Conservation (phyloP, 1,284 basidiomycete species). For the Fomitiporia mediterranea region DNA sequence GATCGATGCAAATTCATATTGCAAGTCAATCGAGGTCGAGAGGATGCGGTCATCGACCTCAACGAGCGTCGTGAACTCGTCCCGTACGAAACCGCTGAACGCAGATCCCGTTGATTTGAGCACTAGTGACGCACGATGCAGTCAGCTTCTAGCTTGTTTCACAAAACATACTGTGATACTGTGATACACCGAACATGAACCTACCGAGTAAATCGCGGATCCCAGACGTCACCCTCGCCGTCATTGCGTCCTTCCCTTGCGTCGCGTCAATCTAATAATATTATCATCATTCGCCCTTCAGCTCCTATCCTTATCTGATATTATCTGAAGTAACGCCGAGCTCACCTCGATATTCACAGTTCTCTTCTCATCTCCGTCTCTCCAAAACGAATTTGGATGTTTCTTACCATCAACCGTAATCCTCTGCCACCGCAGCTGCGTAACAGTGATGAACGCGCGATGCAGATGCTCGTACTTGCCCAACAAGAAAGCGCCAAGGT, state of each 20-base stretch:
- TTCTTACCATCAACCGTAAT: slow-evolving; percentile 54
- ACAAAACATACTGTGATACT: not conserved
- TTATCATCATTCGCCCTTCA: not conserved
- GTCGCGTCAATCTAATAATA: slow-evolving; percentile 56
- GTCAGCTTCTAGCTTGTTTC: not conserved
- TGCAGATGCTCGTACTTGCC: slow-evolving; percentile 78
- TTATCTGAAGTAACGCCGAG: not conserved
- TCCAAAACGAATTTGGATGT: slow-evolving; percentile 81
- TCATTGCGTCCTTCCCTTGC: slow-evolving; percentile 51
- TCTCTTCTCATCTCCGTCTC: slow-evolving; percentile 90
- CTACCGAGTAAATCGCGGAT: slow-evolving; percentile 74
- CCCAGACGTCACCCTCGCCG: slow-evolving; percentile 63
- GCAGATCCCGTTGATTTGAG: slow-evolving; percentile 88
- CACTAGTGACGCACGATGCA: slow-evolving; percentile 42
- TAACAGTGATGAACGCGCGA: slow-evolving; percentile 73
- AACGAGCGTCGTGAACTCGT: slow-evolving; percentile 84
- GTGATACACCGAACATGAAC: slow-evolving; percentile 24
- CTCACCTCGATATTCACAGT: slow-evolving; percentile 60
- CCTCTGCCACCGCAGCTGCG: slow-evolving; percentile 83
- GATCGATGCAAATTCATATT: slow-evolving; percentile 52
- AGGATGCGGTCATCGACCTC: slow-evolving; percentile 86
- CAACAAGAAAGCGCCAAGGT: slow-evolving; percentile 82
- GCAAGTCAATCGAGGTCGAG: slow-evolving; percentile 76
- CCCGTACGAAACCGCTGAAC: slow-evolving; percentile 79
- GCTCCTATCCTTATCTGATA: not conserved